phyloP scores from a whole-genome alignment of 371 early-diverging fungal genomes.

The Quaeritorhiza haematococci region DNA sequence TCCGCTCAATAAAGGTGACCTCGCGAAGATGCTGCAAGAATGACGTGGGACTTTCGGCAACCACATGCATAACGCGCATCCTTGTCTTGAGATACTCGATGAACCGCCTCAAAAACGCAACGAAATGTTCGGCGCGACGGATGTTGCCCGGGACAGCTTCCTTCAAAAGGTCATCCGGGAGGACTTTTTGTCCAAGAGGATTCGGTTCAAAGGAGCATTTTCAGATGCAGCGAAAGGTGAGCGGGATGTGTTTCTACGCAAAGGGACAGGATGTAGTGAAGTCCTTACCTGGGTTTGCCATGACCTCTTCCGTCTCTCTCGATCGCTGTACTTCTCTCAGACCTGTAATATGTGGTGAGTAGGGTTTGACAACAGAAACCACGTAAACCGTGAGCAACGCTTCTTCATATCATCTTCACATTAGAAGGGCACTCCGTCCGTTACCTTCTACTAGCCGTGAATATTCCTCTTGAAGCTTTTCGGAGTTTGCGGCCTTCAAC shows the following conservation, averaged over 20 bases:
- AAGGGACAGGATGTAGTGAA: neutral
- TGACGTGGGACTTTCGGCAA: constrained; percentile 91
- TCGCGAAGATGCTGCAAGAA: constrained; percentile 92
- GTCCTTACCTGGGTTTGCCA: constrained; percentile 47
- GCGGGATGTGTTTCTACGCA: no score
- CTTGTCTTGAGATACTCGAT: constrained; percentile 99
- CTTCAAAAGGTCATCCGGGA: constrained; percentile 87
- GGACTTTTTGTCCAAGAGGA: constrained; percentile 30
- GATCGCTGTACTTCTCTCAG: constrained; percentile 58
- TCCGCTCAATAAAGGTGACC: constrained; percentile 87
- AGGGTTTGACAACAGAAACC: neutral
- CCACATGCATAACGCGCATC: constrained; percentile 94
- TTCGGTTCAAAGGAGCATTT: neutral
- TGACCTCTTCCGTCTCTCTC: constrained; percentile 37
- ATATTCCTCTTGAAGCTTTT: constrained; percentile 85
- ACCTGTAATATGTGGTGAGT: constrained; percentile 29
- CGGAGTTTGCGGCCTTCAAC: constrained; percentile 80
- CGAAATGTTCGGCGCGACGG: constrained; percentile 96
- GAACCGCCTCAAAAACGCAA: constrained; percentile 92
- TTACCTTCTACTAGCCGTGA: constrained; percentile 75
- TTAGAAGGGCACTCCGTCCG: no score
- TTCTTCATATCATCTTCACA: no score
- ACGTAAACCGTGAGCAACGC: no score
- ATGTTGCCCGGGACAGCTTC: constrained; percentile 99
- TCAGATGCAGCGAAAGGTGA: neutral